Conservation (phyloP, 2,329 filamentous ascomycete genomes). For the Lachnellula willkommii region DNA sequence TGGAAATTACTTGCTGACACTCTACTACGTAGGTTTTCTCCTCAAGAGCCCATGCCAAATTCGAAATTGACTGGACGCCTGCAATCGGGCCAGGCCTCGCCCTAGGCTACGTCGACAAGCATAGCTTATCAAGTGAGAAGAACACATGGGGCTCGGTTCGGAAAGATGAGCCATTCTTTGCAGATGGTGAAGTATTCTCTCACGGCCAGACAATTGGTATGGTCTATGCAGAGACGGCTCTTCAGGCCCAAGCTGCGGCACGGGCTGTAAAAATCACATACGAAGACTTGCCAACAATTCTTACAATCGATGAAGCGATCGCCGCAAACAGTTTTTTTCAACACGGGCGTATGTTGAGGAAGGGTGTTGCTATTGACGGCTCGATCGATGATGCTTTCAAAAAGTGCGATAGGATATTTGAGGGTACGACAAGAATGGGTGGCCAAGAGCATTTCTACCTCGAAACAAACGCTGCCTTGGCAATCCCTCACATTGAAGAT, state of each 20-base stretch:
- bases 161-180: slow-evolving; percentile 87
- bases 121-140: slow-evolving; percentile 70
- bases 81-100: slow-evolving; percentile 83
- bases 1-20: no score
- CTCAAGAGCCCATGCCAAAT: slow-evolving; percentile 80
- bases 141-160: slow-evolving; percentile 88
- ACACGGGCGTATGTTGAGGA: slow-evolving; percentile 76
- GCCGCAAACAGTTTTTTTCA: slow-evolving; percentile 82
- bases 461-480: slow-evolving; percentile 83
- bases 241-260: slow-evolving; percentile 71
- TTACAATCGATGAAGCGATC: slow-evolving; percentile 94
- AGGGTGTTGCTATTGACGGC: slow-evolving; percentile 52
- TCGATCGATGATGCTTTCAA: slow-evolving; percentile 64
- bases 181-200: slow-evolving; percentile 82
- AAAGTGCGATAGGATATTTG: slow-evolving; percentile 76
- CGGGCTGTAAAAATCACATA: slow-evolving; percentile 84
- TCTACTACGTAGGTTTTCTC: slow-evolving; percentile 57
- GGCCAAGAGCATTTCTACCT: slow-evolving; percentile 98
- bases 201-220: slow-evolving; percentile 92
- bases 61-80: slow-evolving; percentile 68
- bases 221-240: slow-evolving; percentile 73
- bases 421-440: slow-evolving; percentile 79
- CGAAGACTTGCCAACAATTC: slow-evolving; percentile 81
- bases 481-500: slow-evolving; percentile 83
- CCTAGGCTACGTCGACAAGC: slow-evolving; percentile 74